Conservation (phyloP, 495 filamentous ascomycete species). For the Rhizodiscina lignyota region DNA sequence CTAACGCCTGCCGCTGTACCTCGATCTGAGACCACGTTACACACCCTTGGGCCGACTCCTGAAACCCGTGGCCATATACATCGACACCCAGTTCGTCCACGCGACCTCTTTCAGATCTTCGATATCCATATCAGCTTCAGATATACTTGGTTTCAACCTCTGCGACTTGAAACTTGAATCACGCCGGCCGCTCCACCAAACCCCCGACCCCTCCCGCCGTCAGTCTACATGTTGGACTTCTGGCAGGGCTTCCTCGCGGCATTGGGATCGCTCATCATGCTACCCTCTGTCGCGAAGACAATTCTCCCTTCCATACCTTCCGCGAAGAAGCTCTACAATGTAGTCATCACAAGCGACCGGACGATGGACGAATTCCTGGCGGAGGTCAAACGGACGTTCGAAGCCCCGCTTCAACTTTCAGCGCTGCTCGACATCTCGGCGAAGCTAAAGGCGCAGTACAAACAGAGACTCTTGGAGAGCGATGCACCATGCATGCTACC, state of each 20-base stretch:
- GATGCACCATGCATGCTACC: conserved; percentile 44
- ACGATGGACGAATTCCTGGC: conserved; percentile 32
- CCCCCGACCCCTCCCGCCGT: too few species aligned
- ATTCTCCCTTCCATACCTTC: not conserved
- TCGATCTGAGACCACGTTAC: too few species aligned
- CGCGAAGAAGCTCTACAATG: conserved; percentile 15
- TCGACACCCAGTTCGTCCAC: too few species aligned
- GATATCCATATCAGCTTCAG: too few species aligned
- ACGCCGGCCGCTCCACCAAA: too few species aligned
- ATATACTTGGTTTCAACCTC: too few species aligned
- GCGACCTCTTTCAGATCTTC: too few species aligned
- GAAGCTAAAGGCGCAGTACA: conserved; percentile 42
- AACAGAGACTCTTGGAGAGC: conserved; percentile 32
- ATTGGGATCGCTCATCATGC: conserved; percentile 33
- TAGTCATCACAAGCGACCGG: conserved; percentile 15
- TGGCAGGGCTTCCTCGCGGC: conserved; percentile 35
- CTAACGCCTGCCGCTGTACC: too few species aligned
- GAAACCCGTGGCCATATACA: too few species aligned
- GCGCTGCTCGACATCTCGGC: conserved; percentile 36
- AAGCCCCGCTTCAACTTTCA: conserved; percentile 21
- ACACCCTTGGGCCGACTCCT: too few species aligned
- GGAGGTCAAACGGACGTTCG: conserved; percentile 33
- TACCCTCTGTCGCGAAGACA: conserved; percentile 7
- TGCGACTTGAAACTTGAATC: too few species aligned
- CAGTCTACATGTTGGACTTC: conserved; percentile 33